Base-by-base conservation (phyloP, 2,329 filamentous ascomycete species). In the Sclerotiophoma versabilis region DNA sequence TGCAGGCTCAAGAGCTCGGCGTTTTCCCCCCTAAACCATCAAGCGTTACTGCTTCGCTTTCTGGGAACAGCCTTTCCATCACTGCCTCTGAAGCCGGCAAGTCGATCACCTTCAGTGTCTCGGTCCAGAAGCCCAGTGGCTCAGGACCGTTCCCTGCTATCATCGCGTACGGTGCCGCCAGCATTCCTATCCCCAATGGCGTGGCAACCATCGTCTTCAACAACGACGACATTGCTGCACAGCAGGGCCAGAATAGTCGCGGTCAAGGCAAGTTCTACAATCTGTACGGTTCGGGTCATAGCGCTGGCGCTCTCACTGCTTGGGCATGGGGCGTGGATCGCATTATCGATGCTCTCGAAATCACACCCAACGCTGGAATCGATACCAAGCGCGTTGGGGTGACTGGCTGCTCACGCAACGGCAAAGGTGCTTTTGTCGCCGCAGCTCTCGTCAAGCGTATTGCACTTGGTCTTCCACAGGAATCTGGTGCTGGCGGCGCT, bases 251-350 rank as follows among this genome's bases (percentile, higher is more conserved):
- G 10, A 63, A 47, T 53, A 82, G 79, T 52, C 84, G 84, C 46
- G 85, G 84, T 46, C 74, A 79, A 59, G 85, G 85, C 54, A 78
- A 79, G 48, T 87, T 87, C 75, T 87, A 83, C 74, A 80, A 80
- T 38, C 75, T 87, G 5, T 85, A 85, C 62, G 84, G 84, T 37
- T 78, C 74, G 47, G 70, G 75, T 12, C 81, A 84, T 74, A 80
- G 77, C 29, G 84, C 84, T 12, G 82, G 83, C 45, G 84, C 84
- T 6, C 72, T 85, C 58, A 85, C 81, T 5, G 84, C 85, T 22
- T 87, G 85, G 85, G 82, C 84, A 8, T 87, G 84, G 84, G 85
- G 82, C 50, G 83, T 86, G 2, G 81, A 81, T 63, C 82, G 84
- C 45, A 78, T 87, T 59, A 80, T 87, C 43, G 84, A 87, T 66